Percentiles rank a stretch among this genome's conserved stretches.
phyloP scores from a whole-genome alignment of 2,329 filamentous ascomycete species.

The Coccinonectria pachysandricola region DNA sequence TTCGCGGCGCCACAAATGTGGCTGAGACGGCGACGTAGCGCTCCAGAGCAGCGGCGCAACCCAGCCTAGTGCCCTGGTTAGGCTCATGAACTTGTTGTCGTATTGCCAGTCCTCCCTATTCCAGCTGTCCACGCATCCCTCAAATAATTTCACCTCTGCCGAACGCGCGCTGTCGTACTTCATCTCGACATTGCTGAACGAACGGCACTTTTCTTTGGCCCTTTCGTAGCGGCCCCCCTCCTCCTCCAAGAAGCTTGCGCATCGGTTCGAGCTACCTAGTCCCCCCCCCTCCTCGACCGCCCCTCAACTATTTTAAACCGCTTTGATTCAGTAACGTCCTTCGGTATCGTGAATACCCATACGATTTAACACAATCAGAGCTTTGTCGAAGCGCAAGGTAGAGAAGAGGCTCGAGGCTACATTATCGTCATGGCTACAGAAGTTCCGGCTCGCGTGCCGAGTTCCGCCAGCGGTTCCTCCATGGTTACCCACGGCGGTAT shows the following conservation, averaged over 20 bases:
- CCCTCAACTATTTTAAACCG: too few relatives aligned
- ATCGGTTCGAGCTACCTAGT: not conserved
- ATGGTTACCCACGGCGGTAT: conserved; percentile 45
- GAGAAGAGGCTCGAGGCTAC: too few relatives aligned
- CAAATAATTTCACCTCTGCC: conserved; percentile 12
- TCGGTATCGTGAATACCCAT: too few relatives aligned
- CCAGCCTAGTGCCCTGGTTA: conserved; percentile 17
- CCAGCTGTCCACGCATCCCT: conserved; percentile 16
- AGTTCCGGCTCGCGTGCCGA: too few relatives aligned
- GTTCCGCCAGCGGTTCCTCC: too few relatives aligned
- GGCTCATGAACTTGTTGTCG: conserved; percentile 24
- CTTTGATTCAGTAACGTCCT: too few relatives aligned
- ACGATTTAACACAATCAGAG: too few relatives aligned
- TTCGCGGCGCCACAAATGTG: conserved; percentile 8
- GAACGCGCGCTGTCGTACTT: conserved; percentile 3
- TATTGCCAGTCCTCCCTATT: conserved; percentile 23
- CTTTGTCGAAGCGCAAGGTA: too few relatives aligned
- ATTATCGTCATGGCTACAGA: too few relatives aligned
- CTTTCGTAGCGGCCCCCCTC: too few relatives aligned
- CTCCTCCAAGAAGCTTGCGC: conserved; percentile 1
- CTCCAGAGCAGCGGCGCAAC: conserved; percentile 12
- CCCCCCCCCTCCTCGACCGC: not conserved
- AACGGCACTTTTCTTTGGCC: too few relatives aligned
- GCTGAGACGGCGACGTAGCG: conserved; percentile 13
- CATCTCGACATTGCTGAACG: too few relatives aligned